A percentile compares a stretch with the other conserved stretches of the same genome.
Conservation (phyloP, 306 rosid genomes). For the Vigna trinervia region DNA sequence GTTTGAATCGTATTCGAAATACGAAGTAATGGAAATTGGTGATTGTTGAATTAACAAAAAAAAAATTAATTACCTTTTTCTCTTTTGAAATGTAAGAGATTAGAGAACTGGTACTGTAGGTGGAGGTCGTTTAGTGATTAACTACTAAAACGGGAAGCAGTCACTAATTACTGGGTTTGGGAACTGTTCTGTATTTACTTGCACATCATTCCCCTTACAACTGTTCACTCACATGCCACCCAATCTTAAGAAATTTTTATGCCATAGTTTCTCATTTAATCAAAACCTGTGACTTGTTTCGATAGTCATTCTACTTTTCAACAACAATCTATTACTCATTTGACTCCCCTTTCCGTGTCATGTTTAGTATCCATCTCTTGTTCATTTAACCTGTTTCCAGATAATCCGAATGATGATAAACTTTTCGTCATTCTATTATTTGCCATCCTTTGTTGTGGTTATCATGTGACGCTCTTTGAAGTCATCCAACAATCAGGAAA, state of each 20-base stretch:
- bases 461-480: not conserved
- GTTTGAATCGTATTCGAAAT: not conserved
- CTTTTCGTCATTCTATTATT: slow-evolving; percentile 10
- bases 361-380: not conserved
- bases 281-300: slow-evolving; percentile 14
- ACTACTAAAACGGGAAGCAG: slow-evolving; percentile 4
- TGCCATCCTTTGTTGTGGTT: slow-evolving; percentile 1
- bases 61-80: not conserved
- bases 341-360: not conserved
- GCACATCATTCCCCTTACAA: slow-evolving; percentile 16
- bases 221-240: not conserved
- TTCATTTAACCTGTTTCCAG: slow-evolving; percentile 13
- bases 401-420: not conserved
- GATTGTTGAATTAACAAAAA: not conserved
- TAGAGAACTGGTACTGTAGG: slow-evolving; percentile 6
- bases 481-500: slow-evolving; percentile 26
- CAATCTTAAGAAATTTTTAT: slow-evolving; percentile 11
- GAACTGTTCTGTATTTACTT: slow-evolving; percentile 30
- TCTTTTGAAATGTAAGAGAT: not conserved
- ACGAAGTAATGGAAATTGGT: not conserved
- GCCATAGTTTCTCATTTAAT: slow-evolving; percentile 26
- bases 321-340: slow-evolving; percentile 11
- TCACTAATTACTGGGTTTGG: slow-evolving; percentile 31
- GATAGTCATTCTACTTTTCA: slow-evolving; percentile 2
- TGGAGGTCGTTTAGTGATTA: slow-evolving; percentile 11